Base-by-base conservation (phyloP, 306 rosid species). In the Dryas drummondii region DNA sequence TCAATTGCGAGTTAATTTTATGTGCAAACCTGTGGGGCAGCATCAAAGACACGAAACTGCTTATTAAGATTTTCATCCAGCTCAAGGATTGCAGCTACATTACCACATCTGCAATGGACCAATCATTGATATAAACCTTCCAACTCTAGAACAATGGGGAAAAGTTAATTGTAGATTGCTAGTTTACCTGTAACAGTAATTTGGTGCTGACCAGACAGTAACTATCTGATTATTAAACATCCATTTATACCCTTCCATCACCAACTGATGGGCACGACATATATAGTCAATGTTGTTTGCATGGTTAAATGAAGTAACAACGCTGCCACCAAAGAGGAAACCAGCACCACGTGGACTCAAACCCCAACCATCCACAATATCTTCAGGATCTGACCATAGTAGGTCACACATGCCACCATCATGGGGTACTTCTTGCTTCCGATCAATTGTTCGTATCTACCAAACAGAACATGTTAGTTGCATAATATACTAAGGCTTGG, bases 291-390 rank as follows among this genome's bases (percentile, higher is more conserved):
- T 90, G 83, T 88, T 96, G 84, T 96, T 96, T 71, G 98, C 59
- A 82, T 90, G 99, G 83, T 96, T 96, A 82, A 96, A 96, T 49
- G 98, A 84, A 49, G 90, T 71, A 54, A 96, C 98, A 53, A 90
- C 88, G 53, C 93, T 90, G 80, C 99, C 98, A 56, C 99, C 99
- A 86, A 96, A 92, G 70, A 96, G 83, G 79, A 64, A 96, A 70
- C 99, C 99, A 75, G 99, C 99, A 82, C 99, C 99, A 66, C 99
- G 99, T 13, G 99, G 99, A 82, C 99, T 96, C 82, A 92, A 73
- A 81, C 99, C 93, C 99, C 99, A 96, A 76, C 98, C 91, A 55
- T 96, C 99, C 57, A 96, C 97, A 46, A 92, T 92, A 86, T 92
- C 99, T 91, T 92, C 99, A 3, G 99, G 99, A 82, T 96, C 99